Evolutionary conservation across 176 grass and related monocot genomes (phyloP), one percentile per base, ranked within the genome.

Genomic region (Carex littledalei): DNA sequence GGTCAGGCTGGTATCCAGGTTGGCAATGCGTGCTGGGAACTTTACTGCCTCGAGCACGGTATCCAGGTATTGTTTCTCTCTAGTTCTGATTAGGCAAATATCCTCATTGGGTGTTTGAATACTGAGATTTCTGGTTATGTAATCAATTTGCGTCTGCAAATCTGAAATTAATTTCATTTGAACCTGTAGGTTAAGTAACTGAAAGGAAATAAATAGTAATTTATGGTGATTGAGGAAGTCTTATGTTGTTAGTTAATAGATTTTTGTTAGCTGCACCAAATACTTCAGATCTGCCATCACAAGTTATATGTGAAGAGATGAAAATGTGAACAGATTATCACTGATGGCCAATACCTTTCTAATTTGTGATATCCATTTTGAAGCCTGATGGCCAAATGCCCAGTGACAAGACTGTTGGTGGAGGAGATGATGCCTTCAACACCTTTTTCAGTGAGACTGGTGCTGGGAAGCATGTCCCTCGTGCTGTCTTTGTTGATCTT

Each of bases 341-440:
- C 9, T 29, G 29, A 29, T 29, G 29, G 29, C 52, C 15, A 10
- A 20, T 57, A 47, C n/a, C 47, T 61, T 78, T 56, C 52, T 56
- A 56, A 81, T 56, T 58, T 21, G 14, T 14, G 67, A 6, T 65
- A 59, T 20, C 4, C 72, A 12, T 78, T 72, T 5, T 5, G 43
- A 73, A 95, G 93, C 89, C 93, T 92, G 93, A 95, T 92, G 93
- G 93, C 88, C 90, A 92, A 80, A 92, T 90, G 85, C 85, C 88
- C 15, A 71, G 87, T 50, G 90, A 91, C 73, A 94, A 89, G 83
- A 92, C 90, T 10, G 79, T 86, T 1, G 87, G 90, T 14, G 90
- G 91, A 57, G 87, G 87, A 2, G 88, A 92, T 81, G 90, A 95
- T 37, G 87, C 93, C 26, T 92, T 91, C 88, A 91, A 89, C 85